Base-by-base conservation (phyloP, 768 basidiomycete genomes). In the Xerocomellus amylosporus region DNA sequence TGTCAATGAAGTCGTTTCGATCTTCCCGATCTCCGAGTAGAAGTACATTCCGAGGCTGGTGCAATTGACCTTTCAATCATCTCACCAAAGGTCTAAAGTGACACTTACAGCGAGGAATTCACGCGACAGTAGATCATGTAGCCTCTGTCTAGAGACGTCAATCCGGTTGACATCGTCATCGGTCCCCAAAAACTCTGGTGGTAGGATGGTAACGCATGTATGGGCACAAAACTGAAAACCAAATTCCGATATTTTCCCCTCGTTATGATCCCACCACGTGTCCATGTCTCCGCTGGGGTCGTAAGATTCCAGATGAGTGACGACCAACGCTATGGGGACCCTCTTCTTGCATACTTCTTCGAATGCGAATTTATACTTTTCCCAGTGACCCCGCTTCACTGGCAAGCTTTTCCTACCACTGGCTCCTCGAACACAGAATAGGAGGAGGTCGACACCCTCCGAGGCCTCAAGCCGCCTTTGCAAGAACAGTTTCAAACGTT, bases 251-350 rank as follows among this genome's bases (percentile, higher is more conserved):
- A 75, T 70, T 5, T 41, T 45, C 10, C 22, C 43, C 43, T 70
- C 50, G 41, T 71, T 75, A 42, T 58, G 38, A 10, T 46, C 40
- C 74, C 73, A 77, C 77, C 76, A 77, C 47, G 53, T 40, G 9
- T 70, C 62, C 64, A 72, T 73, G 19, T 65, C 64, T 8, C 59
- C 58, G 38, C 58, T 53, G 0, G 55, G 55, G 13, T 69, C 45
- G 41, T 61, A 62, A 9, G 61, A 66, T 51, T 71, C 71, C 5
- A 73, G 54, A 19, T 64, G 46, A 2, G 67, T 72, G 45, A 67
- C 60, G 14, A 71, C 43, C 28, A 64, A 42, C 5, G 68, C 66
- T 15, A 65, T 19, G 15, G 69, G 69, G 8, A 67, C 48, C 17
- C 61, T 56, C 51, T 48, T 62, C 43, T 61, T 56, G 48, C 70